Base-by-base conservation (phyloP, 768 basidiomycete genomes). In the Leccinum disarticulatum region DNA sequence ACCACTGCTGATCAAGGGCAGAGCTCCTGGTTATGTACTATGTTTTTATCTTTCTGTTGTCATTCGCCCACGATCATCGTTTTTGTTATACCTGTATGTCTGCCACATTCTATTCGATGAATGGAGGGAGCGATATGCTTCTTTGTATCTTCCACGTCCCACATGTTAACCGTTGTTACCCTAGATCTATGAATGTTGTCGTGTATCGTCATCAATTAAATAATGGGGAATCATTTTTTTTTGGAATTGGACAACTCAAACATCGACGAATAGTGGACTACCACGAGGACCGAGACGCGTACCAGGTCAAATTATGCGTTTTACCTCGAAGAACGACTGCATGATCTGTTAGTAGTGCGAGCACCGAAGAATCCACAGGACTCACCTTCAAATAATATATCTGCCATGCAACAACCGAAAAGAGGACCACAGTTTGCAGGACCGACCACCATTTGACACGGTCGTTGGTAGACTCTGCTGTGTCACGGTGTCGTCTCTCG, bases 361-460 rank as follows among this genome's bases (percentile, higher is more conserved):
- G 19, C 38, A 41, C 2, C n/a, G 31, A 55, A 7, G 19, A 10
- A 19, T 28, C 31, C 17, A 9, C 43, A 6, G 17, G 27, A 51
- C 77, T 64, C 61, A 87, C 93, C 82, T 98, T 95, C 54, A 99
- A 80, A 77, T 98, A 98, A 76, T 95, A 97, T 58, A 99, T 84
- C 76, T 99, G 97, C 95, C 95, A 98, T 48, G 84, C 95, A 56
- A 97, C 95, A 0, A 97, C 90, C 3, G 85, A 80, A 70, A 98
- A 90, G 58, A 98, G 77, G 22, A 98, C 90, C 43, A 91, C 70
- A 4, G 90, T 82, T 74, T 99, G 97, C 7, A 94, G 72, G 61
- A 99, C 87, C 3, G 94, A 95, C 97, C 97, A 99, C 94, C 94
- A 98, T 77, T 98, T 98, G 55, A 99, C 96, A 41, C 97, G 87